Evolutionary conservation across 2,329 filamentous ascomycete genomes (phyloP).

Genomic region (Aspergillus fijiensis): DNA sequence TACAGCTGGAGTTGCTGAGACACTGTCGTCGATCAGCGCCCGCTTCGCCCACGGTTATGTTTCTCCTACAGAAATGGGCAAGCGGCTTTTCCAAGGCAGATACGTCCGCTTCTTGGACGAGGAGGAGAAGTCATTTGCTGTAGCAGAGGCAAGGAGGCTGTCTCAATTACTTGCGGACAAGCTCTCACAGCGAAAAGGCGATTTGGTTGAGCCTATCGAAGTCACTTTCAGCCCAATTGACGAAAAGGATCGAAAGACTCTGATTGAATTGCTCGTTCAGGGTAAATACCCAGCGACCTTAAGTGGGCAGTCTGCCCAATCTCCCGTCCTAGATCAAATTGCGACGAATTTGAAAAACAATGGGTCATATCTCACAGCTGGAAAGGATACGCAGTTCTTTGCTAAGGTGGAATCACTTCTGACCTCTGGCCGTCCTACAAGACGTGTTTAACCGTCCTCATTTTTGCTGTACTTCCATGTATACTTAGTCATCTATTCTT

Average conservation of each 20-base stretch:
- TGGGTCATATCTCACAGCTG: slow-evolving; percentile 39
- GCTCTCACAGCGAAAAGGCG: slow-evolving; percentile 38
- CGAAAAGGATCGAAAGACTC: slow-evolving; percentile 25
- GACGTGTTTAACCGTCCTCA: slow-evolving; percentile 22
- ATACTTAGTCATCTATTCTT: slow-evolving; percentile 12
- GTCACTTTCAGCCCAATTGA: slow-evolving; percentile 29
- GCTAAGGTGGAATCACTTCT: slow-evolving; percentile 40
- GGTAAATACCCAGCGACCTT: slow-evolving; percentile 34
- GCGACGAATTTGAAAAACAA: slow-evolving; percentile 42
- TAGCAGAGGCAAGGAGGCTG: slow-evolving; percentile 37
- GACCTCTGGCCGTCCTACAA: slow-evolving; percentile 27
- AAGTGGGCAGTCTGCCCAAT: slow-evolving; percentile 18
- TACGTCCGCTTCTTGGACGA: slow-evolving; percentile 40
- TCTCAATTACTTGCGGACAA: slow-evolving; percentile 34
- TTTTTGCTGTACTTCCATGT: neutral
- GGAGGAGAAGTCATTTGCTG: slow-evolving; percentile 37
- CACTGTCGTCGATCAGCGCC: slow-evolving; percentile 36
- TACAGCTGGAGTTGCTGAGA: slow-evolving; percentile 34
- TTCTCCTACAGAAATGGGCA: slow-evolving; percentile 37
- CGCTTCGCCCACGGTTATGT: slow-evolving; percentile 38
- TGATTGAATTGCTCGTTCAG: slow-evolving; percentile 34
- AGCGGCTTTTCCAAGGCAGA: slow-evolving; percentile 38
- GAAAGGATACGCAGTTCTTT: slow-evolving; percentile 39
- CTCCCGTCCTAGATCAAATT: slow-evolving; percentile 33
- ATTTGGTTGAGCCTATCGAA: slow-evolving; percentile 36